A percentile compares a stretch with the other conserved stretches of the same genome.
phyloP scores from a whole-genome alignment of 176 grass and related monocot genomes.

The Carex parvula region DNA sequence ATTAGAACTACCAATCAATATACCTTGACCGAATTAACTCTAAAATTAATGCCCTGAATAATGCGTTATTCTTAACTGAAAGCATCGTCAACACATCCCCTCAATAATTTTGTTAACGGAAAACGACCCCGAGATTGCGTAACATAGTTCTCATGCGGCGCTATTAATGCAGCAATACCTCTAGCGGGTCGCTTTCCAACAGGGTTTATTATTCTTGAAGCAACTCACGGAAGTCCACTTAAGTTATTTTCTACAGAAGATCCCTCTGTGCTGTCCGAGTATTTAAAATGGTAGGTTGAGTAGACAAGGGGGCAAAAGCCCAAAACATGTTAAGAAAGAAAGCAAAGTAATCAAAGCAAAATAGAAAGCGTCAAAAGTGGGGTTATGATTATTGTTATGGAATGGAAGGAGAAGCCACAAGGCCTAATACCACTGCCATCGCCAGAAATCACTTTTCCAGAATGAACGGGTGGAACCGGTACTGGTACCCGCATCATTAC shows the following conservation, averaged over 20 bases:
- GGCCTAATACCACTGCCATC: not conserved
- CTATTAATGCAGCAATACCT: too few relatives aligned
- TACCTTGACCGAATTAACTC: not conserved
- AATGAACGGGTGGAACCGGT: not conserved
- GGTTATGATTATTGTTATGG: not conserved
- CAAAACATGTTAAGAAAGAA: not conserved
- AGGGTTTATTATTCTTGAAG: not conserved
- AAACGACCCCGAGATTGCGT: not conserved
- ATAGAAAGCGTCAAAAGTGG: conserved; percentile 2
- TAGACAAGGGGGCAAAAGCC: conserved; percentile 3
- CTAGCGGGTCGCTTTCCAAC: not conserved
- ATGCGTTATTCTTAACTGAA: conserved; percentile 6
- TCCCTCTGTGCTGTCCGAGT: not conserved
- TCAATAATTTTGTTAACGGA: conserved; percentile 2
- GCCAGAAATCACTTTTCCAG: not conserved
- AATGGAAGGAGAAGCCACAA: conserved; percentile 22
- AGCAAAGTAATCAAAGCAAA: conserved; percentile 5
- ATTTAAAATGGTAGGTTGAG: conserved; percentile 18
- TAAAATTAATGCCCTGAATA: not conserved
- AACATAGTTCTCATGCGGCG: not conserved
- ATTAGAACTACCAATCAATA: not conserved
- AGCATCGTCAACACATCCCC: conserved; percentile 11
- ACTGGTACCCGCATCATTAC: not conserved
- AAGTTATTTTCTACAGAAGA: not conserved
- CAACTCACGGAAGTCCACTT: not conserved